Base-by-base conservation (phyloP, 148 eudicot species). In the Simmondsia chinensis region DNA sequence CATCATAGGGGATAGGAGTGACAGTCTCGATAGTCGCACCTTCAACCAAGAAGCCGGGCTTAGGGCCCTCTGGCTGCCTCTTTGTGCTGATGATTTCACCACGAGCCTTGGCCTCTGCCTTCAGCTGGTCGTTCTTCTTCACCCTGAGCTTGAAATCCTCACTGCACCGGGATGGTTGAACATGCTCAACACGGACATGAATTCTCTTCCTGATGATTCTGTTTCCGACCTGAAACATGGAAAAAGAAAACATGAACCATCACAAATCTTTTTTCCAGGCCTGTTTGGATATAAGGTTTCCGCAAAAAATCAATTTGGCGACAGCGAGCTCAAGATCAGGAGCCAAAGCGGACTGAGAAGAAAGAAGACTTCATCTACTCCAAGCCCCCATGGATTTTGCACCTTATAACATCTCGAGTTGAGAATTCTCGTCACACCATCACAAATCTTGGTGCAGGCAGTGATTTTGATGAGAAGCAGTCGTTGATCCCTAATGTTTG, bases 1-100 rank as follows among this genome's bases (percentile, higher is more conserved):
- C 83, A 77, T 77, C 83, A 40, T 73, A 73, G 1, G 79, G 79
- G 9, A 73, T 73, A 24, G 79, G 79, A 39, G 79, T 73, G 6
- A 73, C 74, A 9, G 79, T 73, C 56, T 73, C 79, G 15, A 73
- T 60, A 33, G 79, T 73, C 8, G 66, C 57, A 32, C 79, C 80
- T 21, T 68, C 80, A 0, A 78, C 85, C 72, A 74, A 56, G 46
- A 78, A 74, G 9, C 84, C 80, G 0, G 80, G 80, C 34, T 71
- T 74, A 7, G 80, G 85, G 5, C 77, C 85, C 48, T 57, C 33
- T 0, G 80, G 85, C 50, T 67, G 72, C 52, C 85, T 74, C 77
- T 78, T 78, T 7, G 85, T 78, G 63, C 80, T 78, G 48, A 78
- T 74, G 20, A 57, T 49, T 20, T 64, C 63, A 48, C 85, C 80